Percentiles rank a stretch among this genome's conserved stretches.
Conservation (phyloP, 2,329 filamentous ascomycete species). For the Teratosphaeriaceae sp. region DNA sequence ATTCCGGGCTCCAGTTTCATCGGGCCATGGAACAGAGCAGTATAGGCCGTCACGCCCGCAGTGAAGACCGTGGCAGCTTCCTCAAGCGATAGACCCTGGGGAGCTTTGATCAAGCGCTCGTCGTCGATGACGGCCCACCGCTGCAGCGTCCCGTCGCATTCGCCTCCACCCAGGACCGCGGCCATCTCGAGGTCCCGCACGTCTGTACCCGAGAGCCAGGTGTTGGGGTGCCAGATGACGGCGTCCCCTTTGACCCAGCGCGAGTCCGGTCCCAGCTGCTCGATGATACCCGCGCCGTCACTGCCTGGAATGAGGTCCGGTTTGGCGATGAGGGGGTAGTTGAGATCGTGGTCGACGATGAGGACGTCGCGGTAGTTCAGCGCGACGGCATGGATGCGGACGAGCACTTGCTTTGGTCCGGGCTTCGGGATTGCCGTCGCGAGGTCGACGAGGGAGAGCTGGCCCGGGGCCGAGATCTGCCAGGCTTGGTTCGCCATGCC, state of each 20-base stretch:
- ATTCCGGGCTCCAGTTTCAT: constrained; percentile 29
- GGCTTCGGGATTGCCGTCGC: constrained; percentile 22
- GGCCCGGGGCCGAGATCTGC: constrained; percentile 16
- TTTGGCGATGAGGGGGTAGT: constrained; percentile 14
- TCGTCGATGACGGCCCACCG: constrained; percentile 51
- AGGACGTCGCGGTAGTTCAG: constrained; percentile 46
- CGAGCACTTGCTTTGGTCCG: constrained; percentile 38
- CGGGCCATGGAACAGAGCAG: constrained; percentile 49
- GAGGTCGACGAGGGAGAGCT: constrained; percentile 13
- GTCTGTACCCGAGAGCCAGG: constrained; percentile 15
- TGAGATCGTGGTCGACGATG: constrained; percentile 11
- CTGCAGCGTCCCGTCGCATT: constrained; percentile 50
- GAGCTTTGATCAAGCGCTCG: constrained; percentile 46
- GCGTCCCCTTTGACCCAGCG: constrained; percentile 48
- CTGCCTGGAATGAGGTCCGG: constrained; percentile 54
- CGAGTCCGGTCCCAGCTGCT: constrained; percentile 36
- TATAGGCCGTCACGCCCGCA: constrained; percentile 50
- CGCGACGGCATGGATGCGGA: constrained; percentile 44
- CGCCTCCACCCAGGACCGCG: constrained; percentile 44
- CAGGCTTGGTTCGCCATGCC: constrained; percentile 20
- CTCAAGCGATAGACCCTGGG: constrained; percentile 49
- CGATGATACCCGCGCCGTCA: constrained; percentile 60
- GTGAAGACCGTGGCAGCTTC: constrained; percentile 56
- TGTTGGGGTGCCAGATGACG: constrained; percentile 45
- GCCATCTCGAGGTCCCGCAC: constrained; percentile 28